Conservation (phyloP, 75 land plant species). For the Azolla pinnata region DNA sequence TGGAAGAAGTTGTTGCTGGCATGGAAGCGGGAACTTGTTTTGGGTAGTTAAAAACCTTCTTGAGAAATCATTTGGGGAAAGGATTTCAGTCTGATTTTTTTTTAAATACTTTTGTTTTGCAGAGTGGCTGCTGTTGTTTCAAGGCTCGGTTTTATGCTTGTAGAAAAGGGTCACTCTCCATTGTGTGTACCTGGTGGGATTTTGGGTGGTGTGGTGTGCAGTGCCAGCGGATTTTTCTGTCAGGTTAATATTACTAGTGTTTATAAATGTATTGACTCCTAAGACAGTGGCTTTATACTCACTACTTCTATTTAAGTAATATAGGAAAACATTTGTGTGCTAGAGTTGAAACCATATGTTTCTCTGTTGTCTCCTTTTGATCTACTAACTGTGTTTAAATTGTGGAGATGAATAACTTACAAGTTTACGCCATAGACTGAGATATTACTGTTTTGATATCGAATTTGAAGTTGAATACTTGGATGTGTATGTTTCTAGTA, state of each 20-base stretch:
- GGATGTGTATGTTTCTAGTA: no score
- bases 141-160: conserved; percentile 20
- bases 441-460: no score
- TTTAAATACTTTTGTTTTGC: neutral
- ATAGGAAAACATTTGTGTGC: neutral
- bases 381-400: no score
- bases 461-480: no score
- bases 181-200: conserved; percentile 20
- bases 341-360: no score
- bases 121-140: conserved; percentile 21
- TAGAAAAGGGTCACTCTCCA: conserved; percentile 8
- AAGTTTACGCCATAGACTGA: no score
- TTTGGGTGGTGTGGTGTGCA: conserved; percentile 17
- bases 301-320: neutral
- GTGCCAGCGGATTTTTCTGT: conserved; percentile 22
- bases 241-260: conserved; percentile 8
- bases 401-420: no score
- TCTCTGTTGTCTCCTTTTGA: no score
- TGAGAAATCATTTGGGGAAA: neutral
- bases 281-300: neutral
- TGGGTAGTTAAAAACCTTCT: conserved; percentile 8
- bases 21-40: conserved; percentile 25
- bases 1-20: conserved; percentile 23
- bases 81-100: neutral
- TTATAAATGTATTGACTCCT: neutral